A percentile compares a stretch with the other conserved stretches of the same genome.
phyloP scores from a whole-genome alignment of 2,329 filamentous ascomycete species.

The Pseudocercospora pini-densiflorae region DNA sequence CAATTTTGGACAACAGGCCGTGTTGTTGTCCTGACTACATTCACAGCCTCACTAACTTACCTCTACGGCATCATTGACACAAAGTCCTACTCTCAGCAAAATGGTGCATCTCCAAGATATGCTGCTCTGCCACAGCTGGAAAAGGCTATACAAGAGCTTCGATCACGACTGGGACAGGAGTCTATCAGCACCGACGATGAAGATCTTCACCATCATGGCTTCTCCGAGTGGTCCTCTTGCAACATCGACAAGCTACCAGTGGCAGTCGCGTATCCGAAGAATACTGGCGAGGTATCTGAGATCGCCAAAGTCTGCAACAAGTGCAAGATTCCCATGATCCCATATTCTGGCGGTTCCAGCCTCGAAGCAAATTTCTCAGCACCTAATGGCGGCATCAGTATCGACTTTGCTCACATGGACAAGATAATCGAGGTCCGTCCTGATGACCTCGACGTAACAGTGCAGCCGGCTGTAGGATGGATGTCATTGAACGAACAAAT shows the following conservation, averaged over 20 bases:
- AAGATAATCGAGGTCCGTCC: constrained; percentile 77
- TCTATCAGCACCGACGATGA: constrained; percentile 67
- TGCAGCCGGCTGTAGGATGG: constrained; percentile 88
- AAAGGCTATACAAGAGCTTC: constrained; percentile 61
- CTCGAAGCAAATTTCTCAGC: constrained; percentile 92
- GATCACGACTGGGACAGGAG: constrained; percentile 59
- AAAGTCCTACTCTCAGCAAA: not conserved
- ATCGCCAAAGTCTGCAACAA: constrained; percentile 76
- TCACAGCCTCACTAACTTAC: constrained; percentile 59
- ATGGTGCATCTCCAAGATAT: constrained; percentile 47
- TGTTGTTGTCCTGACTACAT: constrained; percentile 54
- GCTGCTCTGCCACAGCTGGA: constrained; percentile 58
- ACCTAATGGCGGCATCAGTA: constrained; percentile 81
- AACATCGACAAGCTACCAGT: constrained; percentile 68
- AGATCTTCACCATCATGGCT: constrained; percentile 67
- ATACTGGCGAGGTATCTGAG: constrained; percentile 65
- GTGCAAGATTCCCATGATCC: constrained; percentile 79
- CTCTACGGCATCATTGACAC: constrained; percentile 51
- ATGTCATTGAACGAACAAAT: constrained; percentile 81
- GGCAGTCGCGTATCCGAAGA: constrained; percentile 67
- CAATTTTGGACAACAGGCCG: constrained; percentile 54
- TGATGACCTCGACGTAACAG: constrained; percentile 88
- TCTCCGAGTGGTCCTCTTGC: constrained; percentile 72
- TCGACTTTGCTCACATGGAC: constrained; percentile 90
- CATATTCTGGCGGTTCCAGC: constrained; percentile 84